A percentile compares a stretch with the other conserved stretches of the same genome.
These are phyloP conservation scores for Paracoccidioides lutzii DNA, from an alignment of 2,329 filamentous ascomycete species.

Conservation along the genomic window DNA sequence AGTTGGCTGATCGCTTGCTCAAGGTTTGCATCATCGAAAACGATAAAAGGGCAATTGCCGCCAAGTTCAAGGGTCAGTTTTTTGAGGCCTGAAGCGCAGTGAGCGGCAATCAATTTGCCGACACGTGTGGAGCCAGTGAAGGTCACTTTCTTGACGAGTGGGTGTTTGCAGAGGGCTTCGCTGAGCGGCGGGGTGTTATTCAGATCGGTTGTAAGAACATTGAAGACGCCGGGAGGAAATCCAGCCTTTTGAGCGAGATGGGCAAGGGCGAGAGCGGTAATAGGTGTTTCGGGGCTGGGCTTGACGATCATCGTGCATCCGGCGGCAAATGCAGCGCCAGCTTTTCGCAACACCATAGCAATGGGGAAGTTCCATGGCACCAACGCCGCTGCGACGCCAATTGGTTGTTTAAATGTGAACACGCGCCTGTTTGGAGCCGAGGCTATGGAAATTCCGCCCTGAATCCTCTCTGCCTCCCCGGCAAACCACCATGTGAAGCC, in stretches of 20 bases:
- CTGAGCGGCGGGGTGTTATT: constrained; percentile 20
- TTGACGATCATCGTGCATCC: constrained; percentile 30
- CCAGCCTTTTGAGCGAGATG: constrained; percentile 24
- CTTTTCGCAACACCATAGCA: constrained; percentile 48
- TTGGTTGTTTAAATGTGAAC: constrained; percentile 66
- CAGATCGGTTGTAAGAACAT: constrained; percentile 23
- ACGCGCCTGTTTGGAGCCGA: constrained; percentile 60
- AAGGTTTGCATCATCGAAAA: constrained; percentile 32
- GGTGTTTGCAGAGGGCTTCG: constrained; percentile 21
- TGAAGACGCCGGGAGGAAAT: constrained; percentile 23
- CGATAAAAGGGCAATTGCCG: constrained; percentile 31
- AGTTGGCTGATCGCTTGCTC: constrained; percentile 21
- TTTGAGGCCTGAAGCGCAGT: constrained; percentile 27
- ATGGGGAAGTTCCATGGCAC: constrained; percentile 85
- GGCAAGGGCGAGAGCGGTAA: constrained; percentile 21
- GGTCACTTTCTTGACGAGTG: constrained; percentile 22
- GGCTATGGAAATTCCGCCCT: constrained; percentile 63
- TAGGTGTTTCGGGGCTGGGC: constrained; percentile 25
- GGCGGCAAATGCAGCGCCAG: constrained; percentile 25
- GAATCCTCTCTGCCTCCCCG: constrained; percentile 60
- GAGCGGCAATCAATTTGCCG: constrained; percentile 22
- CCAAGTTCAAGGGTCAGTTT: constrained; percentile 34
- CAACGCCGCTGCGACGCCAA: constrained; percentile 71
- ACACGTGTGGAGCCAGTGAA: constrained; percentile 25
- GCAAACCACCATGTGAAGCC: constrained; percentile 72